These are phyloP conservation scores for Schwanniomyces pseudopolymorphus DNA, from an alignment of 805 yeast species.

Conservation along the genomic window DNA sequence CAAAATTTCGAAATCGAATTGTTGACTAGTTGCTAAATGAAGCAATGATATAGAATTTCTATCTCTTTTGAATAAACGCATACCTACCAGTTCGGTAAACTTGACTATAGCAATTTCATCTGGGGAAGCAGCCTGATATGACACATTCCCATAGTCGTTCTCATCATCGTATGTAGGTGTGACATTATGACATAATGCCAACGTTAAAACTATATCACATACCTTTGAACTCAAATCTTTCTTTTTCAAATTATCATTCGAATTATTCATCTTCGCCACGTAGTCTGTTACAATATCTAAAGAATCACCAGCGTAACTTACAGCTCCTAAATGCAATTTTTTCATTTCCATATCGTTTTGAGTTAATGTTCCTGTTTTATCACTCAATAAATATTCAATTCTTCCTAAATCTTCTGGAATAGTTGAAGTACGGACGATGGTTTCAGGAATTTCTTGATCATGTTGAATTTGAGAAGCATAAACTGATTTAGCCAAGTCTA, in stretches of 20 bases:
- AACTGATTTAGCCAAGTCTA: slow-evolving; percentile 93
- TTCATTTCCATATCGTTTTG: slow-evolving; percentile 98
- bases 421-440: slow-evolving; percentile 94
- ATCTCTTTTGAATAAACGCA: slow-evolving; percentile 79
- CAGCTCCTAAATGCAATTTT: slow-evolving; percentile 88
- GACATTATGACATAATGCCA: slow-evolving; percentile 96
- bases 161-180: slow-evolving; percentile 81
- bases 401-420: slow-evolving; percentile 98
- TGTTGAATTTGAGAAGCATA: slow-evolving; percentile 95
- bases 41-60: slow-evolving; percentile 67
- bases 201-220: slow-evolving; percentile 73
- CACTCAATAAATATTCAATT: slow-evolving; percentile 86
- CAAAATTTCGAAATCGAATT: slow-evolving; percentile 61
- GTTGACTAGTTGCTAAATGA: slow-evolving; percentile 57
- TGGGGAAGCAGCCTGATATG: slow-evolving; percentile 98
- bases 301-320: slow-evolving; percentile 88
- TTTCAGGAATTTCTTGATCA: slow-evolving; percentile 75
- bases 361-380: slow-evolving; percentile 96
- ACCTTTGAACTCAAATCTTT: slow-evolving; percentile 71
- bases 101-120: slow-evolving; percentile 97
- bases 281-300: slow-evolving; percentile 83
- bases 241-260: slow-evolving; percentile 43
- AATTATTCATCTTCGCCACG: slow-evolving; percentile 38
- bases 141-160: slow-evolving; percentile 55
- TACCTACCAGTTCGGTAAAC: slow-evolving; percentile 84